Evolutionary conservation across 2,329 filamentous ascomycete genomes (phyloP).

Genomic region (Diaporthe ilicicola): DNA sequence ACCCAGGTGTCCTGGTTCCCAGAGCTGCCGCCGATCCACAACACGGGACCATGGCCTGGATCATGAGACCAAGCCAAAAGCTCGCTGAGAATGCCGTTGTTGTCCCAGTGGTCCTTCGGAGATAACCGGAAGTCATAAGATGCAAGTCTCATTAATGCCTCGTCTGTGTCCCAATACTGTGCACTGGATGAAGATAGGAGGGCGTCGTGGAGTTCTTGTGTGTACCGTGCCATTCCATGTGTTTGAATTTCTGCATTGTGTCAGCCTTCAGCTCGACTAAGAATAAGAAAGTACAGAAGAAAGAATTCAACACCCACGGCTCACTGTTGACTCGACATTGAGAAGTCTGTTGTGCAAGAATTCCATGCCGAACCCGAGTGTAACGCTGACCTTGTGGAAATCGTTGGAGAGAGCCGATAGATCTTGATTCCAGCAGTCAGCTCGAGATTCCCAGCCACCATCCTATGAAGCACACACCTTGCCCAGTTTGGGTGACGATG

Average conservation of each 20-base stretch:
- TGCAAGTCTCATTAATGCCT: background rate
- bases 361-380: background rate
- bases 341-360: background rate
- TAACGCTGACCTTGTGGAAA: background rate
- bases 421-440: background rate
- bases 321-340: background rate
- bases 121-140: background rate
- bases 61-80: background rate
- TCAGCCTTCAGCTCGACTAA: background rate
- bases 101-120: background rate
- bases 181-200: background rate
- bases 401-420: background rate
- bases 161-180: background rate
- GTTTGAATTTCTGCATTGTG: background rate
- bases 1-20: background rate
- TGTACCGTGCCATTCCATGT: background rate
- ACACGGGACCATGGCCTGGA: background rate
- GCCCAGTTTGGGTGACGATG: background rate
- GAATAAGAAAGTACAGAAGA: background rate
- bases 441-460: background rate
- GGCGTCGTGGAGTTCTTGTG: background rate
- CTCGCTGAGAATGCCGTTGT: background rate
- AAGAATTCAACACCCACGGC: background rate
- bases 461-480: background rate
- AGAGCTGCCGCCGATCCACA: background rate